A percentile compares a stretch with the other conserved stretches of the same genome.
phyloP scores from a whole-genome alignment of 805 yeast genomes.

The Candida sakaeoensis region DNA sequence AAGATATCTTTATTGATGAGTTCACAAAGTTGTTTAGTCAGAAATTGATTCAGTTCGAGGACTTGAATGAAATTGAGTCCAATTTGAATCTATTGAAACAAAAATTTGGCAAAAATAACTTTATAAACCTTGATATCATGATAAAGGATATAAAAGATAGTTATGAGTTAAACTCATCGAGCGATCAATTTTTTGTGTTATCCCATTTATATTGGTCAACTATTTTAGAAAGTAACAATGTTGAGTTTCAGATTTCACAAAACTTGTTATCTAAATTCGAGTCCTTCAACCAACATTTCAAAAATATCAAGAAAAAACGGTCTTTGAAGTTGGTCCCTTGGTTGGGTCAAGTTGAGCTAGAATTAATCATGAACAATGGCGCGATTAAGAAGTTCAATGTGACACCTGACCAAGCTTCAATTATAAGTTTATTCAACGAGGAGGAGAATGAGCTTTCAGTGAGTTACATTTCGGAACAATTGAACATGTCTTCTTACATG shows the following conservation, averaged over 20 bases:
- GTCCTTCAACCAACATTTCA: conserved; percentile 42
- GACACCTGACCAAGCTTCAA: conserved; percentile 66
- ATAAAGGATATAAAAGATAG: conserved; percentile 65
- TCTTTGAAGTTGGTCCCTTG: conserved; percentile 53
- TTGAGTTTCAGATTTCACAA: conserved; percentile 44
- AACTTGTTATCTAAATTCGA: conserved; percentile 39
- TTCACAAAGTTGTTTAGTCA: conserved; percentile 59
- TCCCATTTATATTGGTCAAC: conserved; percentile 84
- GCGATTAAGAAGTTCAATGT: conserved; percentile 41
- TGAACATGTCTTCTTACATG: conserved; percentile 41
- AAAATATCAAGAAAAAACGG: conserved; percentile 51
- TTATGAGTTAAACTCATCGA: conserved; percentile 33
- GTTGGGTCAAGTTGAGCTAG: conserved; percentile 60
- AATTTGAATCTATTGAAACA: conserved; percentile 54
- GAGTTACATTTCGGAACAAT: conserved; percentile 25
- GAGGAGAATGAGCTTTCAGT: conserved; percentile 29
- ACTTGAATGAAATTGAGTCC: conserved; percentile 34
- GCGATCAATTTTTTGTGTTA: conserved; percentile 52
- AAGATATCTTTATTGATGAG: conserved; percentile 62
- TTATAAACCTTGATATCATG: conserved; percentile 80
- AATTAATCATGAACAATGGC: conserved; percentile 46
- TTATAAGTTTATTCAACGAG: conserved; percentile 48
- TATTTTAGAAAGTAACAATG: conserved; percentile 26
- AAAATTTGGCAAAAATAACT: conserved; percentile 63
- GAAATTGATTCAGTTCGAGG: conserved; percentile 46